Percentiles rank a stretch among this genome's conserved stretches.
These are phyloP conservation scores for Hypseocharis bilobata DNA, from an alignment of 441 rosid genomes.

Conservation along the genomic window DNA sequence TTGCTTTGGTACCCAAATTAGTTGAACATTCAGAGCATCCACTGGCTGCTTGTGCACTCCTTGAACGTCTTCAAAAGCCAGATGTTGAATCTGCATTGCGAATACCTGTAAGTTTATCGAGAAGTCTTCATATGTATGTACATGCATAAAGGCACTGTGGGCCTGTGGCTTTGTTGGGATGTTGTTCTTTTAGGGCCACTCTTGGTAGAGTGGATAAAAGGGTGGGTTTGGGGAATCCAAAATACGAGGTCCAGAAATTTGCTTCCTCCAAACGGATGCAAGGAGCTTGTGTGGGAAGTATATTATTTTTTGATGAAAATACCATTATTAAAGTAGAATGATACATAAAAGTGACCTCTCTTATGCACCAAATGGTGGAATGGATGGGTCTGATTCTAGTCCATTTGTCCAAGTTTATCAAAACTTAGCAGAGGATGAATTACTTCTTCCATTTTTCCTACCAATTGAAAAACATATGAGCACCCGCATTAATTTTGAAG, in stretches of 20 bases:
- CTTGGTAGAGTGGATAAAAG: neutral
- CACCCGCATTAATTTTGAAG: conserved; percentile 2
- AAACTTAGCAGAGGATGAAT: neutral
- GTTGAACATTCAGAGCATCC: conserved; percentile 96
- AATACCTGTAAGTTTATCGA: conserved; percentile 56
- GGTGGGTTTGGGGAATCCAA: neutral
- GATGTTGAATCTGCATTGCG: conserved; percentile 76
- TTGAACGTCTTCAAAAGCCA: conserved; percentile 73
- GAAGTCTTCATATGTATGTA: conserved; percentile 14
- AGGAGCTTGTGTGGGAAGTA: neutral
- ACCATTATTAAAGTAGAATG: neutral
- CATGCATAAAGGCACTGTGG: neutral
- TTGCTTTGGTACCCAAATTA: conserved; percentile 84
- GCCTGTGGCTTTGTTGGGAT: neutral
- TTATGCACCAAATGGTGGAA: neutral
- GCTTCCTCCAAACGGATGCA: neutral
- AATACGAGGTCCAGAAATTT: neutral
- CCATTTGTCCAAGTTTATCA: neutral
- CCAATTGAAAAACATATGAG: neutral
- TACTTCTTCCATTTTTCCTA: neutral
- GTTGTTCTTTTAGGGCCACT: neutral
- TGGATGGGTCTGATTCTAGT: neutral
- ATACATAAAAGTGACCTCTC: neutral
- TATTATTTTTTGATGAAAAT: neutral
- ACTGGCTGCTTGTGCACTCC: conserved; percentile 76